Conservation (phyloP, 2,329 filamentous ascomycete species). For the Arthrocladium fulminans region DNA sequence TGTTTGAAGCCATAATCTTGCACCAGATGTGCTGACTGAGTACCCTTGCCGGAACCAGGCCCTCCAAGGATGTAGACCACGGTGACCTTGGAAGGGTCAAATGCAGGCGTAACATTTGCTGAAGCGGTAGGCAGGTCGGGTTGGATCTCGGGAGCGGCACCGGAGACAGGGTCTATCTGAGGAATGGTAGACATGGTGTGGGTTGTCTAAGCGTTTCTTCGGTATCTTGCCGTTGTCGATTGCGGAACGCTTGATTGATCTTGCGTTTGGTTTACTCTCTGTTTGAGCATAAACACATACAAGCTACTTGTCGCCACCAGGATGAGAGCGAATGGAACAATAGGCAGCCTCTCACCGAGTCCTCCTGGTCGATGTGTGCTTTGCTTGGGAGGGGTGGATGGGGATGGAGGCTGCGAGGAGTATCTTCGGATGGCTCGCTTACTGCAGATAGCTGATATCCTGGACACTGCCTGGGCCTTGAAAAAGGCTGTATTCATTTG, state of each 20-base stretch:
- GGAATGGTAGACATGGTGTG: conserved; percentile 16
- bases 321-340: conserved; percentile 37
- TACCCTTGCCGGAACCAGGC: conserved; percentile 91
- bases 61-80: conserved; percentile 95
- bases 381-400: conserved; percentile 9
- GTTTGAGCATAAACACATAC: conserved; percentile 45
- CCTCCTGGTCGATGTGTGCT: conserved; percentile 14
- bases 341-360: conserved; percentile 14
- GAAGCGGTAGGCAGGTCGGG: conserved; percentile 40
- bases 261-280: conserved; percentile 21
- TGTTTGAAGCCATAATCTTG: conserved; percentile 84
- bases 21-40: conserved; percentile 84
- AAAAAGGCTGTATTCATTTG: background rate
- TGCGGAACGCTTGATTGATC: conserved; percentile 1
- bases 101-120: conserved; percentile 56
- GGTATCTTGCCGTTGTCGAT: conserved; percentile 9
- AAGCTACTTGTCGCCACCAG: conserved; percentile 40
- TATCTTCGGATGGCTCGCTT: background rate
- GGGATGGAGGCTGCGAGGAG: conserved; percentile 6
- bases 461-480: background rate
- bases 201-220: conserved; percentile 7
- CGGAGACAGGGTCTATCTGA: conserved; percentile 14
- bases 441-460: background rate
- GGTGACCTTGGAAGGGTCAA: conserved; percentile 68
- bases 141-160: conserved; percentile 21